A percentile compares a stretch with the other conserved stretches of the same genome.
phyloP scores from a whole-genome alignment of 306 rosid species.

The Mucuna pruriens region DNA sequence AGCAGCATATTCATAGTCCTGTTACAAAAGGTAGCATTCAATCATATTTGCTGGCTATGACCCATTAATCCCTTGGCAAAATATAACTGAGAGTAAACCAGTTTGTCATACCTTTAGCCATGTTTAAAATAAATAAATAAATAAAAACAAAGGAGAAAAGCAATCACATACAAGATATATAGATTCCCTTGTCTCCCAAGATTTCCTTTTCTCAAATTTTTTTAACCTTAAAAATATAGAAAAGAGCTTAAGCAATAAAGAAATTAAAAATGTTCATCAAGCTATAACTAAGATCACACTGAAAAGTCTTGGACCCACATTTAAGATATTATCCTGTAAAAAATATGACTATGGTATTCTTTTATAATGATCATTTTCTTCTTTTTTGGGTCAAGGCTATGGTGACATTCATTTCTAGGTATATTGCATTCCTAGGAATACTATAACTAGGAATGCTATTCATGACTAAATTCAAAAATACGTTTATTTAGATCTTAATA shows the following conservation, averaged over 20 bases:
- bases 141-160: neutral
- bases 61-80: neutral
- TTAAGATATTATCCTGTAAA: neutral
- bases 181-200: constrained; percentile 13
- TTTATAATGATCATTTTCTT: neutral
- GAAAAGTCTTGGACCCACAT: neutral
- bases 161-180: neutral
- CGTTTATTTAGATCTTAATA: neutral
- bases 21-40: constrained; percentile 32
- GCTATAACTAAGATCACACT: constrained; percentile 16
- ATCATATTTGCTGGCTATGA: constrained; percentile 14
- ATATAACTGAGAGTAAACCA: constrained; percentile 9
- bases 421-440: neutral
- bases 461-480: neutral
- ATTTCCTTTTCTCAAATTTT: neutral
- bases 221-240: neutral
- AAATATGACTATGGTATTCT: neutral
- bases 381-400: neutral
- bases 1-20: constrained; percentile 90
- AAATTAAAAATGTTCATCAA: constrained; percentile 29
- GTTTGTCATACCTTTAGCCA: constrained; percentile 14
- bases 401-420: neutral
- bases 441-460: neutral
- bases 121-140: neutral
- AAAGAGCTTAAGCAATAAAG: neutral